A percentile compares a stretch with the other conserved stretches of the same genome.
These are phyloP conservation scores for Pseudocercospora vitis DNA, from an alignment of 2,329 filamentous ascomycete species.

Conservation along the genomic window DNA sequence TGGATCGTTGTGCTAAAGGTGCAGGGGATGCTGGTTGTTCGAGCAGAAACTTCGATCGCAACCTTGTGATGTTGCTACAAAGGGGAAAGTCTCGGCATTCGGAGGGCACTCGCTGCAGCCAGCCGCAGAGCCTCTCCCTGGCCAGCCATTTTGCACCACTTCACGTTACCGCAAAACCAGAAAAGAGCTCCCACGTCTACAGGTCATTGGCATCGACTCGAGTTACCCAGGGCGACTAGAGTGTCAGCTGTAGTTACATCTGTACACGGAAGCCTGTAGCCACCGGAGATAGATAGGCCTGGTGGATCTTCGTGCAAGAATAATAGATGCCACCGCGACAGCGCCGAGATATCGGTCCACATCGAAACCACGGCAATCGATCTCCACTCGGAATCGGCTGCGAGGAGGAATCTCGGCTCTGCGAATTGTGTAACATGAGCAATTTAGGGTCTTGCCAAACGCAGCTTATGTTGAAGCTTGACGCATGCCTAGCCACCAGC, in stretches of 20 bases:
- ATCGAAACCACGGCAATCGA: conserved; percentile 6
- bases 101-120: neutral
- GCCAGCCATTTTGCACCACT: neutral
- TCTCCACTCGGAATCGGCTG: conserved; percentile 6
- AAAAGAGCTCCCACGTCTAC: too few species aligned
- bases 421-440: neutral
- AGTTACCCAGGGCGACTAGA: too few species aligned
- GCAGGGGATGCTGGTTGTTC: neutral
- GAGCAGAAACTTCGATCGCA: conserved; percentile 5
- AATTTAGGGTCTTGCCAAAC: neutral
- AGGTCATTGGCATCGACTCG: neutral
- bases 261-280: neutral
- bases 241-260: too few species aligned
- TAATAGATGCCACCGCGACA: conserved; percentile 16
- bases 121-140: neutral
- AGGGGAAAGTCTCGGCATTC: neutral
- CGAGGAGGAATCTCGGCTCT: conserved; percentile 19
- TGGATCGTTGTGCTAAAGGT: neutral
- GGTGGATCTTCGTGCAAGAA: conserved; percentile 9
- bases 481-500: conserved; percentile 18
- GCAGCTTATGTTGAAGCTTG: conserved; percentile 11
- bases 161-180: neutral
- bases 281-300: conserved; percentile 2
- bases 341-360: conserved; percentile 23
- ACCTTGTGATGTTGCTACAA: neutral